Base-by-base conservation (phyloP, 164 flowering plant species). In the Magnolia officinalis region DNA sequence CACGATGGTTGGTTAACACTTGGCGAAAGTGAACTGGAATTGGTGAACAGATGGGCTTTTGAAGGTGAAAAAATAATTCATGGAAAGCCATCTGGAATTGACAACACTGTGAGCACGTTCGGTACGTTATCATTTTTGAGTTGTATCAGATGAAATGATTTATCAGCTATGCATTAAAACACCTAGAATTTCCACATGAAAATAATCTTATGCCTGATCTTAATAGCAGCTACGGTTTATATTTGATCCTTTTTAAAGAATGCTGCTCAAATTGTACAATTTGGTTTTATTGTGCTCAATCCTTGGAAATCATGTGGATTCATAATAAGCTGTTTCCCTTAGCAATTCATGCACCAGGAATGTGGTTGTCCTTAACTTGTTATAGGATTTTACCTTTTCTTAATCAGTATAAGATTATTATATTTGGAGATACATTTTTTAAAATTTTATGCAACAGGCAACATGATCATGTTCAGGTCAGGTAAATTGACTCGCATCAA, bases 81-180 rank as follows among this genome's bases (percentile, higher is more conserved):
- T 84, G 99, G 99, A 68, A 96, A 83, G 84, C 98, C 99, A 71
- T 96, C 99, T 70, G 99, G 99, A 73, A 85, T 96, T 75, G 99
- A 96, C 86, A 96, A 93, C 85, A 85, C 98, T 14, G 98, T 94
- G 6, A 96, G 98, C 92, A 90, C 98, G 72, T 94, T 83, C 80
- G 99, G 99, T 92, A 89, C 72, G 98, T 64, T 50, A 50, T 76
- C 70, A 45, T 70, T 20, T 63, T 63, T 26, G 63, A 20, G n/a
- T 16, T 49, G 18, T 29, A 21, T 65, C 14, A 1, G 23, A 58
- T 67, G 49, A 70, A 73, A 26, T 21, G 13, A 63, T 79, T 59
- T 69, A 67, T 19, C 18, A 21, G 51, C 23, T 26, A 11, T 45
- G 58, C 16, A 29, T 68, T 76, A 8, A 51, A 29, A 64, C 50